These are phyloP conservation scores for Psilocybe subaeruginosa DNA, from an alignment of 768 basidiomycete genomes.

Conservation along the genomic window DNA sequence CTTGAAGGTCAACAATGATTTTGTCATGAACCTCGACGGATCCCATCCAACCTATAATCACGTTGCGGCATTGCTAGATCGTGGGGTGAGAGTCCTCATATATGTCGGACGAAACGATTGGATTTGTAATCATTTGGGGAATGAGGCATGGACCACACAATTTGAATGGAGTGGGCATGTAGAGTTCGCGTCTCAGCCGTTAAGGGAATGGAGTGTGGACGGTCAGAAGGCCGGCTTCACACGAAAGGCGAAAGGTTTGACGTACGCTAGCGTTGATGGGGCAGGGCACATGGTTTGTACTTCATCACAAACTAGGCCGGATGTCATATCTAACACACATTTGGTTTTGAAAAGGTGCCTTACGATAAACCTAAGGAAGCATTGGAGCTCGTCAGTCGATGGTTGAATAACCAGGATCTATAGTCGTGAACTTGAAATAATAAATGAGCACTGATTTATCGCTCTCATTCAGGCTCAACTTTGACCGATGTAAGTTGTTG, in stretches of 20 bases:
- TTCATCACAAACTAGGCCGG: neutral
- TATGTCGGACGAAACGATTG: constrained; percentile 74
- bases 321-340: constrained; percentile 21
- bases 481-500: no score
- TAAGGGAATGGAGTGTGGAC: constrained; percentile 61
- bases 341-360: constrained; percentile 31
- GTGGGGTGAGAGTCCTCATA: constrained; percentile 66
- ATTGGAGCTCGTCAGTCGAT: constrained; percentile 17
- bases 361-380: constrained; percentile 16
- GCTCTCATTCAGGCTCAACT: no score
- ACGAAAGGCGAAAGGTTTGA: constrained; percentile 49
- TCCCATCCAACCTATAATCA: constrained; percentile 52
- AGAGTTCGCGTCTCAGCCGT: constrained; percentile 38
- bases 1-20: constrained; percentile 46
- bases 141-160: constrained; percentile 66
- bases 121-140: constrained; percentile 80
- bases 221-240: constrained; percentile 40
- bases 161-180: constrained; percentile 71
- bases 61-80: constrained; percentile 70
- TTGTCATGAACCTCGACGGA: constrained; percentile 45
- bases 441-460: no score
- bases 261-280: constrained; percentile 62
- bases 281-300: constrained; percentile 71
- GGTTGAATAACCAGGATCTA: constrained; percentile 8
- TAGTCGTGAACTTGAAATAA: neutral